Evolutionary conservation across 495 filamentous ascomycete genomes (phyloP).

Genomic region (Hyaloscypha finlandica): DNA sequence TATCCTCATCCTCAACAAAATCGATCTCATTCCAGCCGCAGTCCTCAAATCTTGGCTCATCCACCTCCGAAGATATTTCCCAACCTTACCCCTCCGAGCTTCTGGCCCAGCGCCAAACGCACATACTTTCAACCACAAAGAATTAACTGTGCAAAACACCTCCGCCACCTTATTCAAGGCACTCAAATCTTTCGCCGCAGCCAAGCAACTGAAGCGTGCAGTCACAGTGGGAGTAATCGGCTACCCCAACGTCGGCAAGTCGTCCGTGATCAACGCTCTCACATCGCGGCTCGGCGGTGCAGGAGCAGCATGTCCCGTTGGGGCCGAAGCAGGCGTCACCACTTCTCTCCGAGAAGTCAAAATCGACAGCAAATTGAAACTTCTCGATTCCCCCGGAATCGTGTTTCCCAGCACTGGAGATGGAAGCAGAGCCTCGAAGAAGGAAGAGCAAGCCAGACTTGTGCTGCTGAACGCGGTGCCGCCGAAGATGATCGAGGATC

Average conservation of each 20-base stretch:
- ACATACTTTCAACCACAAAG: conserved; percentile 88
- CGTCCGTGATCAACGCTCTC: conserved; percentile 93
- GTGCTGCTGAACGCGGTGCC: conserved; percentile 89
- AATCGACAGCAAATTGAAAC: conserved; percentile 90
- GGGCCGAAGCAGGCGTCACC: conserved; percentile 92
- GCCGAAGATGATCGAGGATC: conserved; percentile 91
- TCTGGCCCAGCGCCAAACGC: conserved; percentile 82
- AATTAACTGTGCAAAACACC: conserved; percentile 83
- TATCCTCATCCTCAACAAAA: conserved; percentile 96
- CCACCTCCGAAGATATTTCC: conserved; percentile 88
- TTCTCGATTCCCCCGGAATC: conserved; percentile 94
- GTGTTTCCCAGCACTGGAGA: conserved; percentile 72
- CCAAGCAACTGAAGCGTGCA: conserved; percentile 81
- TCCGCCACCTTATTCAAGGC: conserved; percentile 86
- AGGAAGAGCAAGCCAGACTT: conserved; percentile 79
- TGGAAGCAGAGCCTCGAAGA: conserved; percentile 56
- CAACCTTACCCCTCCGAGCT: conserved; percentile 87
- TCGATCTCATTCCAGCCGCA: conserved; percentile 82
- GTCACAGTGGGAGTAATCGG: conserved; percentile 93
- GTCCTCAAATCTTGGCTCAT: conserved; percentile 83
- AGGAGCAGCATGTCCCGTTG: conserved; percentile 75
- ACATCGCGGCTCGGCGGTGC: conserved; percentile 73
- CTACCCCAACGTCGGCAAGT: conserved; percentile 97
- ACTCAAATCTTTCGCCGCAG: conserved; percentile 86
- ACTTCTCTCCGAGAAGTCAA: conserved; percentile 88